Conservation (phyloP, 208 protist genomes). For the Acanthamoeba rhysodes region DNA sequence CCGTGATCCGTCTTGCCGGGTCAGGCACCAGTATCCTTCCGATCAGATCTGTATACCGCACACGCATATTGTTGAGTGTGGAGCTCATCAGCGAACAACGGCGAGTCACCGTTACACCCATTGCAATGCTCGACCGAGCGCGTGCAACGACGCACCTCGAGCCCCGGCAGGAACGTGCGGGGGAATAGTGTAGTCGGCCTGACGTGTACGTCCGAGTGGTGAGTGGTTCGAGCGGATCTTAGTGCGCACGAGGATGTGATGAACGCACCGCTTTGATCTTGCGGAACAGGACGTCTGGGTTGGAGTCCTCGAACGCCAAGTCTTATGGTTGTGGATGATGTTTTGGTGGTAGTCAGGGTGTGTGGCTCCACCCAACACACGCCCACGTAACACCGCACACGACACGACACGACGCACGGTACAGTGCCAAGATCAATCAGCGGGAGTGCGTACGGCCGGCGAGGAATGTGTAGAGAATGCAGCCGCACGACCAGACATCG, state of each 20-base stretch:
- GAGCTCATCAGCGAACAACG: too few species aligned
- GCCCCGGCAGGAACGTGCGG: not conserved
- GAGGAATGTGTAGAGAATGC: conserved; percentile 97
- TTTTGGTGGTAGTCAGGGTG: too few species aligned
- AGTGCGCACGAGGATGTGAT: not conserved
- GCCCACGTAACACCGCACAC: too few species aligned
- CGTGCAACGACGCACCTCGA: not conserved
- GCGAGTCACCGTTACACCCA: too few species aligned
- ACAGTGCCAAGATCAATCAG: too few species aligned
- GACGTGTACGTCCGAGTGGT: not conserved
- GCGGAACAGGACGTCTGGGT: not conserved
- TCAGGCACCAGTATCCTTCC: not conserved
- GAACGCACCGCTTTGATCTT: not conserved
- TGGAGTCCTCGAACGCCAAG: not conserved
- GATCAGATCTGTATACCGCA: not conserved
- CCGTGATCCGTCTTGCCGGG: not conserved
- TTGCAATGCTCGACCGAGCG: too few species aligned
- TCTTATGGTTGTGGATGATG: too few species aligned
- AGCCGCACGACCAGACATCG: conserved; percentile 98
- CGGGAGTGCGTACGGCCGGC: conserved; percentile 89
- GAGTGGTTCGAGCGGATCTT: too few species aligned
- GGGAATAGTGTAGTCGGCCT: not conserved
- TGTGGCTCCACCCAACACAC: too few species aligned
- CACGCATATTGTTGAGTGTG: not conserved
- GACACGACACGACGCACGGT: too few species aligned